phyloP scores from a whole-genome alignment of 306 rosid genomes.

The Begonia fuchsioides region DNA sequence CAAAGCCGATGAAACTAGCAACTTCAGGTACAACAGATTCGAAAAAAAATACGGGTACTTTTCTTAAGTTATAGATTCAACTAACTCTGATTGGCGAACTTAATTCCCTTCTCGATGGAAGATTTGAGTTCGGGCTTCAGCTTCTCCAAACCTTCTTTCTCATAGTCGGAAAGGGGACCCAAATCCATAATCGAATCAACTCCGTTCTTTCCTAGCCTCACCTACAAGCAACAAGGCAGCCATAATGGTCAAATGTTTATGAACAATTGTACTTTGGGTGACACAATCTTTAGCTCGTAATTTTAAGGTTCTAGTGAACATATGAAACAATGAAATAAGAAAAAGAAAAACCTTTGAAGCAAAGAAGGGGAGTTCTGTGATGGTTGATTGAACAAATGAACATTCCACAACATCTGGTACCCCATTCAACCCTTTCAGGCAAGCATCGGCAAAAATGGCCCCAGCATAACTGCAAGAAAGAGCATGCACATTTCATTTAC shows the following conservation, averaged over 20 bases:
- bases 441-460: slow-evolving; percentile 93
- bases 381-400: slow-evolving; percentile 70
- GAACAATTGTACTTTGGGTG: too few relatives aligned
- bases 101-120: slow-evolving; percentile 89
- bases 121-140: slow-evolving; percentile 62
- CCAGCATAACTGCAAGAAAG: slow-evolving; percentile 72
- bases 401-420: slow-evolving; percentile 97
- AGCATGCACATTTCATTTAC: slow-evolving; percentile 1
- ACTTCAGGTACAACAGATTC: slow-evolving; percentile 17
- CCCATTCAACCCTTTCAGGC: slow-evolving; percentile 95
- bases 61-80: slow-evolving; percentile 2
- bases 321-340: too few relatives aligned
- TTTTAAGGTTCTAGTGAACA: too few relatives aligned
- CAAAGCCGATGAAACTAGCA: slow-evolving; percentile 26
- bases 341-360: slow-evolving; percentile 67
- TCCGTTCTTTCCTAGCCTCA: slow-evolving; percentile 85
- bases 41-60: neutral
- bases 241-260: too few relatives aligned
- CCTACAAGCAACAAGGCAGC: slow-evolving; percentile 26
- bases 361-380: slow-evolving; percentile 94
- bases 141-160: slow-evolving; percentile 57
- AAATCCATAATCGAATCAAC: slow-evolving; percentile 64
- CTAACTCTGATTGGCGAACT: slow-evolving; percentile 55
- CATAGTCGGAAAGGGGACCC: slow-evolving; percentile 74
- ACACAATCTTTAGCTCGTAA: too few relatives aligned